Percentiles rank a stretch among this genome's conserved stretches.
phyloP scores from a whole-genome alignment of 768 basidiomycete species.

The Serendipita sp. region DNA sequence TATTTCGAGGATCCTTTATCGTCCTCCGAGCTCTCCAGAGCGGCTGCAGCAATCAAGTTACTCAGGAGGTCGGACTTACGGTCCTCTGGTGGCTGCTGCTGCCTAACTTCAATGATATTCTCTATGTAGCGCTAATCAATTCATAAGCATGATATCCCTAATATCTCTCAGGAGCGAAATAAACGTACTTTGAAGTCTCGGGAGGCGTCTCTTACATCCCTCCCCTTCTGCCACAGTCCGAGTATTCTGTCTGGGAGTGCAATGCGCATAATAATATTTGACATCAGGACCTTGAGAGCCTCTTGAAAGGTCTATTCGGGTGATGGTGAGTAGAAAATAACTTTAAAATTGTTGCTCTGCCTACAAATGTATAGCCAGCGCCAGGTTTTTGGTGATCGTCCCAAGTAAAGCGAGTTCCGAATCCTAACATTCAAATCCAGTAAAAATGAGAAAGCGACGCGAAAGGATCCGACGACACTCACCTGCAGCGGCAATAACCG shows the following conservation, averaged over 20 bases:
- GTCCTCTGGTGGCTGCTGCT: neutral
- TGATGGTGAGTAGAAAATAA: too few relatives aligned
- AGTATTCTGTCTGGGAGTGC: neutral
- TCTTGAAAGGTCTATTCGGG: neutral
- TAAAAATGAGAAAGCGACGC: too few relatives aligned
- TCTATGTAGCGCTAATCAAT: neutral
- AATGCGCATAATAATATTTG: neutral
- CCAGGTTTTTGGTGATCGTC: too few relatives aligned
- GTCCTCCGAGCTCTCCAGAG: constrained; percentile 12
- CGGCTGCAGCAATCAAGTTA: constrained; percentile 11
- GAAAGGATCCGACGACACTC: too few relatives aligned
- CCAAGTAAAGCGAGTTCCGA: too few relatives aligned
- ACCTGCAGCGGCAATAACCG: constrained; percentile 24
- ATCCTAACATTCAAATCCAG: too few relatives aligned
- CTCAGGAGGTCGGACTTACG: neutral
- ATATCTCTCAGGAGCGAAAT: too few relatives aligned
- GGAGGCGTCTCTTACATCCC: neutral
- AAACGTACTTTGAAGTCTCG: neutral
- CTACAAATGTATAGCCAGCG: too few relatives aligned
- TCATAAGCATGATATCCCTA: neutral
- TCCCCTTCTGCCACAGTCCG: neutral
- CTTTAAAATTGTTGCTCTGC: too few relatives aligned
- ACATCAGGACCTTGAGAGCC: neutral
- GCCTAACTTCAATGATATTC: neutral
- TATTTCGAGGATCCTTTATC: neutral